Percentiles rank a stretch among this genome's conserved stretches.
Evolutionary conservation across 1,284 basidiomycete species (phyloP).

Genomic region (Ceratobasidium sp.): DNA sequence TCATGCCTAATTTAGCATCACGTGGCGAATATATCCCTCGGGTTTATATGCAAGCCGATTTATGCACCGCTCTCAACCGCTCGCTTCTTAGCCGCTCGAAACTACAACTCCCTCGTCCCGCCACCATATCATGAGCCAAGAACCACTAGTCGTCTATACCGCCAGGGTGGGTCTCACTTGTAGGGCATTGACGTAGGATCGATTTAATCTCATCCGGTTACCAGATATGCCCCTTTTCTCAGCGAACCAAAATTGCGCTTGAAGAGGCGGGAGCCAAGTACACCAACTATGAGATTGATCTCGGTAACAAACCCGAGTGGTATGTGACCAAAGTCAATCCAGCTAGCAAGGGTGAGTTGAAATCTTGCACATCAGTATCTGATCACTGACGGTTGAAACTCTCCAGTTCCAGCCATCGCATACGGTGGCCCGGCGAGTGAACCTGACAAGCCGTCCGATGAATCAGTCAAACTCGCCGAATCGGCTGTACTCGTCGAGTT

Average conservation of each 20-base stretch:
- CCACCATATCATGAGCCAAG: slow-evolving; percentile 7
- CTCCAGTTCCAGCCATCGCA: slow-evolving; percentile 44
- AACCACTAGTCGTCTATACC: slow-evolving; percentile 27
- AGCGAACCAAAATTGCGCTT: slow-evolving; percentile 45
- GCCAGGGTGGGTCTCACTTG: slow-evolving; percentile 10
- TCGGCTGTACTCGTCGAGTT: slow-evolving; percentile 40
- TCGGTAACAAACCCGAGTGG: slow-evolving; percentile 47
- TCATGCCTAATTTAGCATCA: slow-evolving; percentile 3
- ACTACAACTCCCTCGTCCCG: not conserved
- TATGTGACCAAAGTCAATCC: slow-evolving; percentile 38
- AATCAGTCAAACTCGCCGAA: slow-evolving; percentile 40
- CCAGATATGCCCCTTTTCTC: slow-evolving; percentile 32
- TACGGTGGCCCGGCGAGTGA: slow-evolving; percentile 40
- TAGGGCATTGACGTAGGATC: not conserved
- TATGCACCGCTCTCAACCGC: not conserved
- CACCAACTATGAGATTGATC: slow-evolving; percentile 45
- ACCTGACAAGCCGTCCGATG: slow-evolving; percentile 39
- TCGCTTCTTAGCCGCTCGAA: not conserved
- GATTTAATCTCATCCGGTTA: not conserved
- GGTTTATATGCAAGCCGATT: slow-evolving; percentile 26
- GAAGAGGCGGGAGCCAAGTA: slow-evolving; percentile 42
- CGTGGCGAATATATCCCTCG: not conserved
- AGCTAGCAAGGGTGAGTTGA: slow-evolving; percentile 24
- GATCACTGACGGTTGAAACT: slow-evolving; percentile 44
- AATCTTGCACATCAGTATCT: slow-evolving; percentile 32